These are phyloP conservation scores for Cicer bijugum DNA, from an alignment of 306 rosid genomes.

Conservation along the genomic window DNA sequence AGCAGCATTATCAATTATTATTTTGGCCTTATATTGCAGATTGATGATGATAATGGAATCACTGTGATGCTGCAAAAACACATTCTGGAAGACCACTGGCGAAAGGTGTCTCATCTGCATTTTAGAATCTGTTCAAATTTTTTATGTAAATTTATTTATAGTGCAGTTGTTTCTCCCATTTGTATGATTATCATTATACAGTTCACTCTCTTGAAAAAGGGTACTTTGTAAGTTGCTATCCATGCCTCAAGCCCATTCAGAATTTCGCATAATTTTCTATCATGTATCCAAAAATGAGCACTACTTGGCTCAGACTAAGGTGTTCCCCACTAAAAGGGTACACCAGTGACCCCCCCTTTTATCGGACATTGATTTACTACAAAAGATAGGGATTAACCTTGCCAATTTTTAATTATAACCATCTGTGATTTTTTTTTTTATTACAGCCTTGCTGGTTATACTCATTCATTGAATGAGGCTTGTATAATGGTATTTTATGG, in stretches of 20 bases:
- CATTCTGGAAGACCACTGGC: constrained; percentile 77
- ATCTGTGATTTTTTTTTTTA: not conserved
- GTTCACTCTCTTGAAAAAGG: constrained; percentile 25
- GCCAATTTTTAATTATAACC: not conserved
- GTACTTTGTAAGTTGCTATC: constrained; percentile 21
- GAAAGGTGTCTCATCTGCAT: constrained; percentile 60
- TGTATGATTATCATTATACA: not conserved
- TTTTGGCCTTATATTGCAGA: constrained; percentile 54
- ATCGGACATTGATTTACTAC: not conserved
- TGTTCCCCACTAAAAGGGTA: not conserved
- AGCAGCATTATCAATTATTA: constrained; percentile 18
- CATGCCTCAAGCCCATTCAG: constrained; percentile 10
- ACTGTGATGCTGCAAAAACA: constrained; percentile 72
- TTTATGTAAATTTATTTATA: constrained; percentile 11
- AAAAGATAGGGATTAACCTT: not conserved
- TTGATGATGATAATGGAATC: constrained; percentile 66
- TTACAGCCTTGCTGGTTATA: not conserved
- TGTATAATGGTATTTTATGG: constrained; percentile 30
- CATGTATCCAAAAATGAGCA: constrained; percentile 12
- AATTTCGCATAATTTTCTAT: not conserved
- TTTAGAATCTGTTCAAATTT: constrained; percentile 25
- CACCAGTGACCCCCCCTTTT: not conserved
- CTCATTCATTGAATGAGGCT: constrained; percentile 24
- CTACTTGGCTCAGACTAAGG: not conserved
- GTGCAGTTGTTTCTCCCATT: constrained; percentile 19